phyloP scores from a whole-genome alignment of 805 yeast genomes.

The Ogataea angusta region DNA sequence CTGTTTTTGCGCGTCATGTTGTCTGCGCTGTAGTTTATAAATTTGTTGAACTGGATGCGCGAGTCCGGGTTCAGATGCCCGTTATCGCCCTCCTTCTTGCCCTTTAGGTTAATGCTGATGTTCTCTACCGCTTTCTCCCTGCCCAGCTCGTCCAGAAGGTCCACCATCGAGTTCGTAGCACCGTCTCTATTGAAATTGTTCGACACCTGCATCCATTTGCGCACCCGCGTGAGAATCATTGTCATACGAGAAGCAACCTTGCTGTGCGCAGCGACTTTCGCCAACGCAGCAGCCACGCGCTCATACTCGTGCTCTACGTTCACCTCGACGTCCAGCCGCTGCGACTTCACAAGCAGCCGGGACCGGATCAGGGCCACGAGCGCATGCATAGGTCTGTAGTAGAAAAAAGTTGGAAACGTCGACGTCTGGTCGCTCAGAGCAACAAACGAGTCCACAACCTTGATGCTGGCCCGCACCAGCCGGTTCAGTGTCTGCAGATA shows the following conservation, averaged over 20 bases:
- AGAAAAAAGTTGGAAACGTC: constrained; percentile 48
- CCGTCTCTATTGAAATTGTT: constrained; percentile 42
- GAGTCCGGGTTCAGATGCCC: constrained; percentile 27
- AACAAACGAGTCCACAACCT: constrained; percentile 44
- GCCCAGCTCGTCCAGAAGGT: constrained; percentile 51
- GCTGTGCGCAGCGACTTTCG: constrained; percentile 22
- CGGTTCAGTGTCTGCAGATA: constrained; percentile 39
- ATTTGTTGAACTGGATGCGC: constrained; percentile 28
- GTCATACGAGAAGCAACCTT: constrained; percentile 36
- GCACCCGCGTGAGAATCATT: constrained; percentile 33
- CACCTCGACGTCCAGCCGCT: constrained; percentile 33
- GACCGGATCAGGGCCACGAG: constrained; percentile 46
- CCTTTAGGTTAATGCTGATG: constrained; percentile 24
- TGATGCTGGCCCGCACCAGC: constrained; percentile 44
- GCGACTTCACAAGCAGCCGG: constrained; percentile 42
- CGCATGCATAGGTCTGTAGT: constrained; percentile 53
- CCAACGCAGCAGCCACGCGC: constrained; percentile 26
- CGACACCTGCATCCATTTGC: constrained; percentile 39
- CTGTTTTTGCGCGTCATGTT: constrained; percentile 11
- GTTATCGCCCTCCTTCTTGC: constrained; percentile 28
- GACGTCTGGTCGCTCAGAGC: constrained; percentile 37
- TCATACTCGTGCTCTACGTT: constrained; percentile 33
- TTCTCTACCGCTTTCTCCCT: constrained; percentile 44
- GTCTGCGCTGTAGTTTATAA: constrained; percentile 27
- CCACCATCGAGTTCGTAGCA: constrained; percentile 54